Evolutionary conservation across 495 filamentous ascomycete species (phyloP).

Genomic region (Penicillium robsamsonii): DNA sequence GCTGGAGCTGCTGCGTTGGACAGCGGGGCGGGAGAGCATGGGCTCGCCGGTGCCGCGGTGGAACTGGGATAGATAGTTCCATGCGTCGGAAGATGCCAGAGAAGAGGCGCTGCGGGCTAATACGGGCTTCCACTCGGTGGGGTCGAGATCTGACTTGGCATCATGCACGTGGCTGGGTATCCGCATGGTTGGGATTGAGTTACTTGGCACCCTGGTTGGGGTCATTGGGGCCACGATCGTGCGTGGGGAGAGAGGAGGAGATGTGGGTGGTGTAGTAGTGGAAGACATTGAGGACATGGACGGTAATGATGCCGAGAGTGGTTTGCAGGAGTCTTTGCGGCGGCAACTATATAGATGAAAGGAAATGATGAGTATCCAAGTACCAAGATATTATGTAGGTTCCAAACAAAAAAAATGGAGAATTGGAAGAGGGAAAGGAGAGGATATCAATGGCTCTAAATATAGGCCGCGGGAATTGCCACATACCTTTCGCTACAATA

Average conservation of each 20-base stretch:
- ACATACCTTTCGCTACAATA: constrained; percentile 57
- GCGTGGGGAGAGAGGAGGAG: constrained; percentile 40
- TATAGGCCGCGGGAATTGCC: not conserved
- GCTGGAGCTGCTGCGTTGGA: constrained; percentile 34
- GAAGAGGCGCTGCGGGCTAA: constrained; percentile 30
- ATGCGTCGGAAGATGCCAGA: constrained; percentile 46
- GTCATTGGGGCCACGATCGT: constrained; percentile 46
- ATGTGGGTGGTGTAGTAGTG: constrained; percentile 31
- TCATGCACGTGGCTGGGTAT: constrained; percentile 44
- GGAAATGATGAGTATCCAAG: constrained; percentile 11
- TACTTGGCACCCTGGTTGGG: constrained; percentile 36
- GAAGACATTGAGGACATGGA: constrained; percentile 12
- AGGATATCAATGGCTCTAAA: constrained; percentile 1
- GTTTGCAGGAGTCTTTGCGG: constrained; percentile 52
- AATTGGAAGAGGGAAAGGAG: constrained; percentile 12
- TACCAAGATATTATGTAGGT: constrained; percentile 9
- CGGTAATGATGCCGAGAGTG: constrained; percentile 43
- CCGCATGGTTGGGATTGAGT: constrained; percentile 30
- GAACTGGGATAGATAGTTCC: constrained; percentile 51
- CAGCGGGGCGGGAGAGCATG: constrained; percentile 29
- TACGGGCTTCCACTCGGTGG: constrained; percentile 58
- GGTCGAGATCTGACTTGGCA: constrained; percentile 52
- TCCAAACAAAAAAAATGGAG: constrained; percentile 5
- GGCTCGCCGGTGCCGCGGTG: constrained; percentile 30
- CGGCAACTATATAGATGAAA: constrained; percentile 46